Evolutionary conservation across 148 eudicot species (phyloP).

Genomic region (Hydrangea macrophylla): DNA sequence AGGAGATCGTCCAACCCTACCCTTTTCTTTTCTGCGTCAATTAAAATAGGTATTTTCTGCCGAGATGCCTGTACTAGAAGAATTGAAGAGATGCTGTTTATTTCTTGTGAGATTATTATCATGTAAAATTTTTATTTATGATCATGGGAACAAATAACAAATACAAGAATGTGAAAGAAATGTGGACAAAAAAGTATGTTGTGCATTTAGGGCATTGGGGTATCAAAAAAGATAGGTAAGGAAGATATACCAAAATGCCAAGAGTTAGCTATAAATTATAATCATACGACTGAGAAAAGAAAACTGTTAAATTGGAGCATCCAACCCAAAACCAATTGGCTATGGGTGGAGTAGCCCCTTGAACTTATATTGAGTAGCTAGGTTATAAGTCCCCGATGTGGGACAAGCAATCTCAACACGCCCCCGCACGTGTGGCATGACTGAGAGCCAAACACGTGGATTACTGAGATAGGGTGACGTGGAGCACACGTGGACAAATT

Average conservation of each 20-base stretch:
- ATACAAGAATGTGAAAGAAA: not conserved
- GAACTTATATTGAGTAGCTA: no score
- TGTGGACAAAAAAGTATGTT: not conserved
- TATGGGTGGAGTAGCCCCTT: no score
- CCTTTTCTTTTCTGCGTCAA: slow-evolving; percentile 87
- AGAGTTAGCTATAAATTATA: not conserved
- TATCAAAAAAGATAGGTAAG: not conserved
- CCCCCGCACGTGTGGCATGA: no score
- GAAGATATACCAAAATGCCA: not conserved
- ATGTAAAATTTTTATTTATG: not conserved
- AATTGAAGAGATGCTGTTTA: slow-evolving; percentile 27
- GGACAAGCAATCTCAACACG: no score
- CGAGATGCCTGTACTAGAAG: slow-evolving; percentile 82
- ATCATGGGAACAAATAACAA: not conserved
- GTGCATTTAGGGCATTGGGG: not conserved
- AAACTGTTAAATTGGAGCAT: no score
- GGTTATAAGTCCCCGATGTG: no score
- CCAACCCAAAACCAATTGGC: no score
- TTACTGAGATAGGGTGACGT: no score
- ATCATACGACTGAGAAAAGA: not conserved
- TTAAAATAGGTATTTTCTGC: slow-evolving; percentile 67
- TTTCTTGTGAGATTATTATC: not conserved
- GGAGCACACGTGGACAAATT: no score
- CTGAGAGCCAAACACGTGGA: no score
- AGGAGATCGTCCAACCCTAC: slow-evolving; percentile 83